Evolutionary conservation across 176 grass and related monocot genomes (phyloP).

Genomic region (Bonia amplexicaulis): DNA sequence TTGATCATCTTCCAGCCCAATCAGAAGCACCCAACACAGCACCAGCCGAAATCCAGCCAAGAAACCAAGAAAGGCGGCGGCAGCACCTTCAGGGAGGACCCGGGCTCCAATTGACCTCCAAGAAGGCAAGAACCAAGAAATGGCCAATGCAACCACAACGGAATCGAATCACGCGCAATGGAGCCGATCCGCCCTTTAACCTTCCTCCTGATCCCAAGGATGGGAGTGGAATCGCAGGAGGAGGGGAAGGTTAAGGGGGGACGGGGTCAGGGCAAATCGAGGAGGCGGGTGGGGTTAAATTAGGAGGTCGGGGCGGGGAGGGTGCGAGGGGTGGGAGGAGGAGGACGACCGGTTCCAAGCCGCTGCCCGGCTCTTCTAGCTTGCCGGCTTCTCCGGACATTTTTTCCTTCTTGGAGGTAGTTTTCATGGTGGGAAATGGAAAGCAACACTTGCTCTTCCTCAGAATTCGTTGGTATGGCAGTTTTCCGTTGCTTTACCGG

Average conservation of each 20-base stretch:
- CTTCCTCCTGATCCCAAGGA: constrained; percentile 34
- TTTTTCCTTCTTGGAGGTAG: constrained; percentile 11
- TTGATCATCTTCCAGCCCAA: constrained; percentile 39
- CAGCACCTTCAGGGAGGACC: not conserved
- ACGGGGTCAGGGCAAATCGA: constrained; percentile 5
- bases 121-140: constrained; percentile 9
- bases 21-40: not conserved
- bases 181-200: constrained; percentile 36
- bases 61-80: not conserved
- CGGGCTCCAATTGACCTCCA: constrained; percentile 8
- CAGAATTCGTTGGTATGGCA: not conserved
- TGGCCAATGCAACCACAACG: not conserved
- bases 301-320: constrained; percentile 25
- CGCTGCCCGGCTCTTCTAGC: not conserved
- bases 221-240: constrained; percentile 31
- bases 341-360: constrained; percentile 39
- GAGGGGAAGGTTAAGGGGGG: constrained; percentile 33
- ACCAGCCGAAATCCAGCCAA: constrained; percentile 2
- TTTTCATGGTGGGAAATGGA: constrained; percentile 32
- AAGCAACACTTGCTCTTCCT: not conserved
- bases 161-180: not conserved
- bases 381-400: constrained; percentile 52
- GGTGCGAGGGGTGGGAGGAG: not conserved
- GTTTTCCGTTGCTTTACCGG: not conserved
- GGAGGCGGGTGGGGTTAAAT: constrained; percentile 41